A percentile compares a stretch with the other conserved stretches of the same genome.
phyloP scores from a whole-genome alignment of 495 filamentous ascomycete species.

The Pseudoneurospora amorphoporcata region DNA sequence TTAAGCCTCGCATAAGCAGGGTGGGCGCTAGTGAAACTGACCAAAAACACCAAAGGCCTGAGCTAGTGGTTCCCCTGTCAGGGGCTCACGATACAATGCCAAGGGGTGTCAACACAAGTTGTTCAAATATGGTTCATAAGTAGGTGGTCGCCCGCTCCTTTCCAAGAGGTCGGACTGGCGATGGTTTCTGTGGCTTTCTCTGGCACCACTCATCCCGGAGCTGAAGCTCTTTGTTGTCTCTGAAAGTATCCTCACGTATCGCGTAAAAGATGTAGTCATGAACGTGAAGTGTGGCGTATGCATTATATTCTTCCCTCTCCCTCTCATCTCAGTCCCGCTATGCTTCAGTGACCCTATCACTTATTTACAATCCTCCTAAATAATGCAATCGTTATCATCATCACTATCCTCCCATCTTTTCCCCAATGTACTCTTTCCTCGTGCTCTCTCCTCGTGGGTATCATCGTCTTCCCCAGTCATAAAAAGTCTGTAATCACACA shows the following conservation, averaged over 20 bases:
- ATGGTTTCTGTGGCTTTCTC: too few relatives aligned
- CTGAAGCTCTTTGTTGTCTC: too few relatives aligned
- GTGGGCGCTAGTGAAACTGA: background rate
- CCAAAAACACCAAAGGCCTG: background rate
- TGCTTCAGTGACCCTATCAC: background rate
- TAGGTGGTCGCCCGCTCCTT: too few relatives aligned
- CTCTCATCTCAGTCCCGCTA: too few relatives aligned
- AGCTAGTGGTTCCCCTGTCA: background rate
- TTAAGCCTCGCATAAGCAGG: background rate
- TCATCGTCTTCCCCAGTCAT: background rate
- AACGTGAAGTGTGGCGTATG: background rate
- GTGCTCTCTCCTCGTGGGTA: background rate
- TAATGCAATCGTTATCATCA: background rate
- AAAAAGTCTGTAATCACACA: background rate
- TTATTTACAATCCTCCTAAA: too few relatives aligned
- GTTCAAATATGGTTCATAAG: too few relatives aligned
- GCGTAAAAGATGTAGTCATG: too few relatives aligned
- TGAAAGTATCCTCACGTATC: too few relatives aligned
- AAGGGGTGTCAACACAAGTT: background rate
- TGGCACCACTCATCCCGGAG: too few relatives aligned
- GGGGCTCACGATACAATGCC: background rate
- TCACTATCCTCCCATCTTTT: background rate
- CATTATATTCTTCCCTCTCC: background rate
- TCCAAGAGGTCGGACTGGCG: too few relatives aligned
- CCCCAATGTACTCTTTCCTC: background rate